Conservation (phyloP, 306 rosid genomes). For the Cicer bijugum region DNA sequence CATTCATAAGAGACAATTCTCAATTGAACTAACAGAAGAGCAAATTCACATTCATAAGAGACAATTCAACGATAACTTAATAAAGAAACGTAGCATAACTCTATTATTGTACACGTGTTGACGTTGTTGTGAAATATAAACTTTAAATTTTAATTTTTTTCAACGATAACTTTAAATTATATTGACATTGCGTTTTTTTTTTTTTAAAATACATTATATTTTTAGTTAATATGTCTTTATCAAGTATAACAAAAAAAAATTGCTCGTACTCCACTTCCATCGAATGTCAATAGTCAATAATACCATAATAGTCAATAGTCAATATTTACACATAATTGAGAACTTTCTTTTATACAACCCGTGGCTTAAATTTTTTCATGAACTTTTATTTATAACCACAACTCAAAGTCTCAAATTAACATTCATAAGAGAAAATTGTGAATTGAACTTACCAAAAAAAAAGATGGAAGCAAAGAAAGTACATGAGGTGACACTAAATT, state of each 20-base stretch:
- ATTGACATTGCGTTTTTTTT: too few relatives aligned
- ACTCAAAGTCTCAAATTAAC: neutral
- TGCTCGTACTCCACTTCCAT: too few relatives aligned
- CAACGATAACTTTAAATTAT: too few relatives aligned
- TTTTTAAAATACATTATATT: too few relatives aligned
- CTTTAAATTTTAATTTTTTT: too few relatives aligned
- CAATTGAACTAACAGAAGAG: slow-evolving; percentile 14
- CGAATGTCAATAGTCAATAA: neutral
- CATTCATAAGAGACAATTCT: neutral
- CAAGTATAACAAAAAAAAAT: too few relatives aligned
- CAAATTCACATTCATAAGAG: too few relatives aligned
- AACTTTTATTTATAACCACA: neutral
- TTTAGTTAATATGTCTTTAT: too few relatives aligned
- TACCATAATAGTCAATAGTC: neutral
- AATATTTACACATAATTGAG: neutral
- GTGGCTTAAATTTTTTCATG: neutral
- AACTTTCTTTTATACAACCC: neutral
- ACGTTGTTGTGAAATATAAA: too few relatives aligned
- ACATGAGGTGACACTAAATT: slow-evolving; percentile 42
- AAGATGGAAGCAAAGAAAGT: slow-evolving; percentile 40
- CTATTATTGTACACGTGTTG: too few relatives aligned
- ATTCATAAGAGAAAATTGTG: neutral
- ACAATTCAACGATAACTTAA: too few relatives aligned
- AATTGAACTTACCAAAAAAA: slow-evolving; percentile 4
- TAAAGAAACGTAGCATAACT: too few relatives aligned